A percentile compares a stretch with the other conserved stretches of the same genome.
These are phyloP conservation scores for Pseudogymnoascus sp. DNA, from an alignment of 2,329 filamentous ascomycete species.

Conservation along the genomic window DNA sequence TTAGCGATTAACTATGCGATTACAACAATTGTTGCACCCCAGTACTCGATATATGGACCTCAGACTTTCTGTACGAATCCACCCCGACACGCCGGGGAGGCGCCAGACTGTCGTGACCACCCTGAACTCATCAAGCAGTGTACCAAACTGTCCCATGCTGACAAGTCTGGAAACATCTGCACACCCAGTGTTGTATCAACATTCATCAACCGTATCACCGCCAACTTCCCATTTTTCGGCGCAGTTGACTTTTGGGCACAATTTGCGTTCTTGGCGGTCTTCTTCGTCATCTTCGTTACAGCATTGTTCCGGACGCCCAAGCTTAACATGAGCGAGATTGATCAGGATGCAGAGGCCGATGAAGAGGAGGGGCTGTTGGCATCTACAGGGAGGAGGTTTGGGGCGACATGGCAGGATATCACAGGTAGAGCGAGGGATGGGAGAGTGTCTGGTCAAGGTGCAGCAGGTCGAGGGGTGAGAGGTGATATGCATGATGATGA, in stretches of 20 bases:
- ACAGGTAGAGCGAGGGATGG: slow-evolving; percentile 37
- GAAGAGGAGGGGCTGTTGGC: slow-evolving; percentile 90
- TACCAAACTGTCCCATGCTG: slow-evolving; percentile 65
- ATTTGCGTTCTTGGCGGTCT: slow-evolving; percentile 80
- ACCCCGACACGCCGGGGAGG: slow-evolving; percentile 51
- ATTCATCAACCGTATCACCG: slow-evolving; percentile 83
- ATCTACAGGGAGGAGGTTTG: slow-evolving; percentile 72
- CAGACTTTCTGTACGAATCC: slow-evolving; percentile 85
- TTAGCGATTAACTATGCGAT: slow-evolving; percentile 89
- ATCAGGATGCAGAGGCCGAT: slow-evolving; percentile 82
- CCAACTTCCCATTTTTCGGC: slow-evolving; percentile 94
- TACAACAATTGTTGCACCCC: slow-evolving; percentile 88
- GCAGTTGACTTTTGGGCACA: slow-evolving; percentile 93
- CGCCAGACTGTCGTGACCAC: slow-evolving; percentile 68
- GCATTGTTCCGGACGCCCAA: slow-evolving; percentile 73
- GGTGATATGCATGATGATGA: slow-evolving; percentile 4
- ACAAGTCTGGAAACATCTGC: slow-evolving; percentile 71
- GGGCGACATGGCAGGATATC: slow-evolving; percentile 83
- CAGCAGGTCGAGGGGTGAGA: neutral
- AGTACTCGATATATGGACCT: slow-evolving; percentile 89
- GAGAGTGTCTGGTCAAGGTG: neutral
- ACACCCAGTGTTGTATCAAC: slow-evolving; percentile 87
- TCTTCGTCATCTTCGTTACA: slow-evolving; percentile 71
- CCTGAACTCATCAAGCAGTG: slow-evolving; percentile 70
- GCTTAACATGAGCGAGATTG: slow-evolving; percentile 67